Evolutionary conservation across 106 monocot genomes (phyloP), one percentile per base, ranked within the genome.

Genomic region (Ottelia alismoides): DNA sequence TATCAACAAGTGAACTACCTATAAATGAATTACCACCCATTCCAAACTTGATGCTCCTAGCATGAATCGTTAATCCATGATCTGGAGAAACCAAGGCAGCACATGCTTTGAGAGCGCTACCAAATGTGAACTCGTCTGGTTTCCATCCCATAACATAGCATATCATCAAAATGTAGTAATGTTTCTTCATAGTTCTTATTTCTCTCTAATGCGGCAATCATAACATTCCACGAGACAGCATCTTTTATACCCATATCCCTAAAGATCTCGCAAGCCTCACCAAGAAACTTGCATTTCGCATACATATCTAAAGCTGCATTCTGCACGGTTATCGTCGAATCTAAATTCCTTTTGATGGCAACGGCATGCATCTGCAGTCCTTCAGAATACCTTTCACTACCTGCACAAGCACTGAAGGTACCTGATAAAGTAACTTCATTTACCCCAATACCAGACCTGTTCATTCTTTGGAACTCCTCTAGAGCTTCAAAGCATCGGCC

Each of bases 31-130:
- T 64, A 1, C 68, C 43, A 28, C 84, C 78, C 49, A 84, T 64
- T 23, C 81, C 81, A 12, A 73, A 76, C 58, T 88, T 94, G 57
- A 96, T 76, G 27, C 84, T 59, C 30, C 73, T 81, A 52, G 62
- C 64, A 61, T 96, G 94, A 27, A 85, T 66, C 35, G 43, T 65
- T 32, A 61, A 14, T 28, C 94, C 94, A 55, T 2, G 51, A 48
- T 74, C 67, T 43, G 68, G 56, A 23, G 84, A 85, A 32, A 69
- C 45, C 45, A 85, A 50, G 18, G 69, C 72, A 1, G 71, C 71
- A 70, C 94, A 96, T 68, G 88, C 84, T 70, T 96, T 96, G n/a
- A 96, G 74, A 45, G 82, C 81, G 55, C 81, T 88, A 22, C 94
- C 94, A 59, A 77, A 96, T 35, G 94, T 96, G 70, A 96, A 96